phyloP scores from a whole-genome alignment of 2,329 filamentous ascomycete genomes.

The Aureobasidium musti region DNA sequence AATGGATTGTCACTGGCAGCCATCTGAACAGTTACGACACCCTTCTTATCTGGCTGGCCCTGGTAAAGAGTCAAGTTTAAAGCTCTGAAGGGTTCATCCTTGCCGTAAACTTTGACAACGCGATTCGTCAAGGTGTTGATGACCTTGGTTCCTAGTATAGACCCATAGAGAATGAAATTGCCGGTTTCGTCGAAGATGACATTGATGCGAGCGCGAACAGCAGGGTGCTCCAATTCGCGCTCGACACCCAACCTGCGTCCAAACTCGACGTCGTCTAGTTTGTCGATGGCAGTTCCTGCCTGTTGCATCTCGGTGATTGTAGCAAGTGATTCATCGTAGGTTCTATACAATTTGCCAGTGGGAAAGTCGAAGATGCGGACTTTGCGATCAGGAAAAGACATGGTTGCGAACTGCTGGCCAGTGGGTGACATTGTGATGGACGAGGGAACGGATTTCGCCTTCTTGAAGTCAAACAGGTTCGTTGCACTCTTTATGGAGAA shows the following conservation, averaged over 20 bases:
- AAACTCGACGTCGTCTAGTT: constrained; percentile 88
- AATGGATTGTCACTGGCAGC: constrained; percentile 92
- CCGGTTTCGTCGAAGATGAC: constrained; percentile 95
- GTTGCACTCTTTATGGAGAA: constrained; percentile 94
- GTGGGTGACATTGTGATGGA: constrained; percentile 84
- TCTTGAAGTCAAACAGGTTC: constrained; percentile 95
- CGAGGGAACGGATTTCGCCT: constrained; percentile 79
- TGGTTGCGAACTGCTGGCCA: constrained; percentile 80
- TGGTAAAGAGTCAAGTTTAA: constrained; percentile 88
- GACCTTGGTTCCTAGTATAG: constrained; percentile 88
- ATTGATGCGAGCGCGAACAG: constrained; percentile 71
- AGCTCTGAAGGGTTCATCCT: constrained; percentile 83
- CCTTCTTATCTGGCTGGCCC: constrained; percentile 92
- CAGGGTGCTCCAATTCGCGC: constrained; percentile 74
- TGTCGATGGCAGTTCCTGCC: constrained; percentile 77
- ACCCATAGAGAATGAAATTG: constrained; percentile 92
- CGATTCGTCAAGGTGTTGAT: constrained; percentile 95
- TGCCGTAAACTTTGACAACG: constrained; percentile 85
- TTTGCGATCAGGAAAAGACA: constrained; percentile 92
- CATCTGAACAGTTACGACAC: constrained; percentile 92
- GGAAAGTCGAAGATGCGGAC: constrained; percentile 92
- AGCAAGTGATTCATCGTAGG: constrained; percentile 90
- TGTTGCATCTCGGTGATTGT: constrained; percentile 95
- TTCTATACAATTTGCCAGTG: constrained; percentile 82
- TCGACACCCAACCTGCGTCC: constrained; percentile 84